A percentile compares a stretch with the other conserved stretches of the same genome.
phyloP scores from a whole-genome alignment of 2,329 filamentous ascomycete species.

The Calycina herbarum region DNA sequence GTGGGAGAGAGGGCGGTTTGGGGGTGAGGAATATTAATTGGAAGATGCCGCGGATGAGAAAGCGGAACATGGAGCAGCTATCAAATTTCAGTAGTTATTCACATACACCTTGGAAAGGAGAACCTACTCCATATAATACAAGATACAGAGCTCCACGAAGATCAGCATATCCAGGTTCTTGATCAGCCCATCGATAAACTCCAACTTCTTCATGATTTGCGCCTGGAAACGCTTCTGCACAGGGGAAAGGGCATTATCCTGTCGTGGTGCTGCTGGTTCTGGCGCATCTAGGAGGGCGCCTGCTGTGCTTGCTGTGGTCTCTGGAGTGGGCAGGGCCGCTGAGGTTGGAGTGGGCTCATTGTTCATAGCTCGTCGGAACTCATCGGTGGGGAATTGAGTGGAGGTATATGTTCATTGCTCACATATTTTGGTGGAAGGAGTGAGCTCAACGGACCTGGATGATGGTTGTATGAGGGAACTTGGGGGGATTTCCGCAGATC shows the following conservation, averaged over 20 bases:
- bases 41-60: constrained; percentile 57
- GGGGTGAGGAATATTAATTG: constrained; percentile 67
- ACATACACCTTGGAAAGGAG: not conserved
- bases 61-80: constrained; percentile 65
- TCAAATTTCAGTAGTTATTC: constrained; percentile 10
- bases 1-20: constrained; percentile 52
- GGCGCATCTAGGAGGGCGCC: constrained; percentile 5
- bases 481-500: not conserved
- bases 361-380: constrained; percentile 48
- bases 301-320: constrained; percentile 24
- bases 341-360: constrained; percentile 49
- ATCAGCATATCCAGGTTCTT: constrained; percentile 62
- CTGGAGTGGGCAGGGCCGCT: constrained; percentile 39
- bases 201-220: constrained; percentile 51
- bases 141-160: constrained; percentile 62
- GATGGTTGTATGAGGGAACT: constrained; percentile 4
- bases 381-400: constrained; percentile 31
- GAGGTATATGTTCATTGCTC: constrained; percentile 18
- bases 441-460: not conserved
- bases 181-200: constrained; percentile 61
- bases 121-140: constrained; percentile 71
- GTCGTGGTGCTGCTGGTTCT: constrained; percentile 7
- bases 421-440: constrained; percentile 25
- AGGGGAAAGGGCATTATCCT: constrained; percentile 23
- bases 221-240: constrained; percentile 39